phyloP scores from a whole-genome alignment of 176 grass and related monocot species.

The Rhynchospora tenuis region DNA sequence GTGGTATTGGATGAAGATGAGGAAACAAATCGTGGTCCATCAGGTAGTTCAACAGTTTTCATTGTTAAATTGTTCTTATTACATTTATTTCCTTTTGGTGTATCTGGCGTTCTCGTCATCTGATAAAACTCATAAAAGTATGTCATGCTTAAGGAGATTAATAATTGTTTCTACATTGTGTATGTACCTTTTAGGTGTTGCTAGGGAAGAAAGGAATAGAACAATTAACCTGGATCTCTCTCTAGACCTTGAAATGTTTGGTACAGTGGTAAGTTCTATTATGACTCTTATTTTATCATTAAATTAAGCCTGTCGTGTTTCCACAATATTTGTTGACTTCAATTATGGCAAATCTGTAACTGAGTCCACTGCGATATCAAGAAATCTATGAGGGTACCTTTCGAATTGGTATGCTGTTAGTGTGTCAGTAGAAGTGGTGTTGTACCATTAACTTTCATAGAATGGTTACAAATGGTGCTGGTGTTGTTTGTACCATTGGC shows the following conservation, averaged over 20 bases:
- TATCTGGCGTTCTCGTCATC: neutral
- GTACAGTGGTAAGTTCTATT: neutral
- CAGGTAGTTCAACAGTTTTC: slow-evolving; percentile 53
- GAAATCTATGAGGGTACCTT: neutral
- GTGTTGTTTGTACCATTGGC: neutral
- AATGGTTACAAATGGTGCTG: too few relatives aligned
- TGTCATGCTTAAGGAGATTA: neutral
- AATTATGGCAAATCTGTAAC: neutral
- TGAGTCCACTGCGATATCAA: neutral
- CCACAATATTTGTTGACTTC: neutral
- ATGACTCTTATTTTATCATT: neutral
- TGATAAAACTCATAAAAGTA: slow-evolving; percentile 10
- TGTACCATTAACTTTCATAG: too few relatives aligned
- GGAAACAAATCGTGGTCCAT: slow-evolving; percentile 35
- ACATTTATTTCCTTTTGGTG: neutral
- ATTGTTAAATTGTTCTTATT: slow-evolving; percentile 1
- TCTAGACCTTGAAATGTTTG: slow-evolving; percentile 2
- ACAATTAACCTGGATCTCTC: slow-evolving; percentile 19
- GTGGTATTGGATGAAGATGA: slow-evolving; percentile 90
- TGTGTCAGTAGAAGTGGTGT: neutral
- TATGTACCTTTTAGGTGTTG: slow-evolving; percentile 19
- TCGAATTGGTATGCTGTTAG: neutral
- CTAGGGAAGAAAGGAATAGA: slow-evolving; percentile 1
- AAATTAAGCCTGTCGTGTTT: neutral
- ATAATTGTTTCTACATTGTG: neutral